Evolutionary conservation across 345 rosid species (phyloP).

Genomic region (Citrus maxima): DNA sequence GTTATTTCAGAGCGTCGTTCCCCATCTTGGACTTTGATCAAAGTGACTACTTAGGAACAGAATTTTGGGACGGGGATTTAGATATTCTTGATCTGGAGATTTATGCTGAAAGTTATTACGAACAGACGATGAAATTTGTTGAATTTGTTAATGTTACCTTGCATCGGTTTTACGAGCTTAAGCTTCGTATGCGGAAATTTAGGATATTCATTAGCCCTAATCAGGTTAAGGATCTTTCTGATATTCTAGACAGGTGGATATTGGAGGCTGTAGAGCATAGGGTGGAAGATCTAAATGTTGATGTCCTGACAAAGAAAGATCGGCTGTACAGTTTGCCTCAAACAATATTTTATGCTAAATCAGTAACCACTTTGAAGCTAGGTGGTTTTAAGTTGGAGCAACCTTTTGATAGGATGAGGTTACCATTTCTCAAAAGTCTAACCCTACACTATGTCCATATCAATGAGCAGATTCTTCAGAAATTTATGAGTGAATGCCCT

Average conservation of each 20-base stretch:
- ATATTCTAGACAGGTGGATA: neutral
- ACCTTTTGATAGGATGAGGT: neutral
- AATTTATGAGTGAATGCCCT: neutral
- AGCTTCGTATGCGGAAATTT: neutral
- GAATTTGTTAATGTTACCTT: neutral
- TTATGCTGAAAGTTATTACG: neutral
- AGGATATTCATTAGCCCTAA: neutral
- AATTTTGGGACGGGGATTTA: neutral
- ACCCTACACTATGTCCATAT: neutral
- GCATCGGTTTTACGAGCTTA: neutral
- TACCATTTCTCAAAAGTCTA: neutral
- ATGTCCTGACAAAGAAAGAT: neutral
- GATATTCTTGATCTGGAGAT: neutral
- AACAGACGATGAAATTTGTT: neutral
- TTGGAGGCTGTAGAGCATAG: neutral
- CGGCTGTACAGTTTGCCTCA: neutral
- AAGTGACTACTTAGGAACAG: neutral
- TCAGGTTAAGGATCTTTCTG: neutral
- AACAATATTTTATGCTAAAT: neutral
- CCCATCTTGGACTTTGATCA: neutral
- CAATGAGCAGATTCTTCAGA: neutral
- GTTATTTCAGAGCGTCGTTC: neutral
- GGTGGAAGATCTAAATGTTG: neutral
- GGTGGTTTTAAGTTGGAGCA: neutral
- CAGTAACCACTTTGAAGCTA: neutral